Evolutionary conservation across 2,329 filamentous ascomycete species (phyloP), one percentile per base, ranked within the genome.

Genomic region (Sclerotinia borealis): DNA sequence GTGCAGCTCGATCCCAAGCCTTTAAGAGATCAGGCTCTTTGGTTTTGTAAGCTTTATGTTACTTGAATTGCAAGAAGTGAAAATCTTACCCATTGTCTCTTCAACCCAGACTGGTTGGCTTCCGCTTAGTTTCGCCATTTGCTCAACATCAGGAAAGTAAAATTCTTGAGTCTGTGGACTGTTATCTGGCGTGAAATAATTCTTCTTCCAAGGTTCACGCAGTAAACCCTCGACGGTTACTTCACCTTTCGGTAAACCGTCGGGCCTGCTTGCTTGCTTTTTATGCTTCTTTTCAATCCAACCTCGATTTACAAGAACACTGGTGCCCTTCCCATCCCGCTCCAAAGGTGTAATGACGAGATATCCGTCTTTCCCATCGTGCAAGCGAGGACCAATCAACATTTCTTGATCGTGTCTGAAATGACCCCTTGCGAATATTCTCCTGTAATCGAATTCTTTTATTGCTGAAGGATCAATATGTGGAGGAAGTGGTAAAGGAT

Each of bases 181-280:
- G 72, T 99, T 99, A 0, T 90, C 87, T 0, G 95, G 95, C 63
- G 95, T 99, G 76, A 99, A 99, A 84, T 93, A 89, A 76, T 99
- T 99, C 82, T 93, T 96, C 83, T 96, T 95, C 85, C 91, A 96
- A 10, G 93, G 93, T 78, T 95, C 86, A 65, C 95, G 79, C 74
- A 99, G 75, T 75, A 99, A 72, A 0, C 95, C 95, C 77, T 96
- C 87, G 2, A 99, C 86, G 0, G 83, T 84, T 11, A 98, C 87
- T 71, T 89, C 85, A 0, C 86, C 91, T 55, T 73, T 75, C 0
- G 90, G 89, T 68, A 98, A 70, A 1, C 86, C 86, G 29, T 86
- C 83, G 0, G 82, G 79, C 29, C 91, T 79, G 63, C 81, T 79
- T 68, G 79, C 79, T 77, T 93, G 89, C 65, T 84, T 77, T 62